Conservation (phyloP, 345 rosid genomes). For the Ricinus communis region DNA sequence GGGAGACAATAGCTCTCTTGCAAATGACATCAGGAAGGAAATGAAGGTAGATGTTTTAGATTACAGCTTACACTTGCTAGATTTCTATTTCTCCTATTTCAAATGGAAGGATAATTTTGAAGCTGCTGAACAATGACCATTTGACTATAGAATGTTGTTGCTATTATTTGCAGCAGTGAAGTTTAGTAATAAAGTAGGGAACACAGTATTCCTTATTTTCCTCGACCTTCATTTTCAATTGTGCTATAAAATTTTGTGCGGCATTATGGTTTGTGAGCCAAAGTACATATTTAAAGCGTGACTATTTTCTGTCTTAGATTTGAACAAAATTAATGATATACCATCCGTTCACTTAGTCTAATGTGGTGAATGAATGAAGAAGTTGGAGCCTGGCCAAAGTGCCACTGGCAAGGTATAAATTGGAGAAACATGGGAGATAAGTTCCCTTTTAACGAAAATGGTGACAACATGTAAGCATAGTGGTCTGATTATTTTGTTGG, state of each 20-base stretch:
- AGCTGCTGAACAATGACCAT: neutral
- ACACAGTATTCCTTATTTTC: neutral
- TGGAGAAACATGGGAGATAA: no score
- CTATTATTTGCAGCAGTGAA: constrained; percentile 4
- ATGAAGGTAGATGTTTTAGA: constrained; percentile 61
- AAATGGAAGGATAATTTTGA: neutral
- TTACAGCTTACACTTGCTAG: neutral
- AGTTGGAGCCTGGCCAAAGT: neutral
- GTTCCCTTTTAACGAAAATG: no score
- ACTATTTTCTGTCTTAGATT: no score
- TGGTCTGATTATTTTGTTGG: no score
- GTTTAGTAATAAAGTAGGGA: neutral
- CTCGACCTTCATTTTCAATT: neutral
- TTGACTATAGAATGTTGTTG: neutral
- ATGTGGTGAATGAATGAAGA: no score
- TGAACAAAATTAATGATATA: no score
- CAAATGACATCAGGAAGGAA: constrained; percentile 90
- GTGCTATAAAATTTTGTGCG: neutral
- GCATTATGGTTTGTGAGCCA: neutral
- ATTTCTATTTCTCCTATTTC: neutral
- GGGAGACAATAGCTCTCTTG: constrained; percentile 84
- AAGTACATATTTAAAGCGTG: neutral
- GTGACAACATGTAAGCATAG: no score
- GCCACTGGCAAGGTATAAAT: no score
- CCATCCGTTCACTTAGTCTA: no score